A percentile compares a stretch with the other conserved stretches of the same genome.
phyloP scores from a whole-genome alignment of 768 basidiomycete genomes.

The Pulveroboletus sp. region DNA sequence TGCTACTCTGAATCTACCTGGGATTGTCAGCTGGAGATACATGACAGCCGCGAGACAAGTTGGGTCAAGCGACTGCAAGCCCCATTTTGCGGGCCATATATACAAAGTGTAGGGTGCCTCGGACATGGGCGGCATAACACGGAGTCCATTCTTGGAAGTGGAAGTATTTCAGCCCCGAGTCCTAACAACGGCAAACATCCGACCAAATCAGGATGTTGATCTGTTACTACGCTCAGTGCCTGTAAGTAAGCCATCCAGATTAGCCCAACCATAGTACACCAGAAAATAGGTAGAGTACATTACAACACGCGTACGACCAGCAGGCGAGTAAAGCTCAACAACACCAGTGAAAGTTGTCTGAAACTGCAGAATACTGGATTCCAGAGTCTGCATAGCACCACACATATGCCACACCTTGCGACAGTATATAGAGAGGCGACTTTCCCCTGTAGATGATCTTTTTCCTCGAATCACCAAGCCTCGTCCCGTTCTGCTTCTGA shows the following conservation, averaged over 20 bases:
- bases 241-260: background rate
- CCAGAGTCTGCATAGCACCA: too few relatives aligned
- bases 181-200: slow-evolving; percentile 18
- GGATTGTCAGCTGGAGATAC: slow-evolving; percentile 63
- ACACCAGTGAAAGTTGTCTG: background rate
- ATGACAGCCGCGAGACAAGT: slow-evolving; percentile 60
- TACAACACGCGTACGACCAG: too few relatives aligned
- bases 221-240: background rate
- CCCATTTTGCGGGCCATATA: slow-evolving; percentile 68
- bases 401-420: too few relatives aligned
- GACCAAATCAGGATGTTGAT: background rate
- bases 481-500: too few relatives aligned
- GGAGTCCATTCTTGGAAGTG: background rate
- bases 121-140: slow-evolving; percentile 14
- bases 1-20: slow-evolving; percentile 59
- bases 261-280: background rate
- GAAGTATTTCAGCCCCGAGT: slow-evolving; percentile 7
- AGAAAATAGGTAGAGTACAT: too few relatives aligned
- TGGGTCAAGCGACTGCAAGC: slow-evolving; percentile 62
- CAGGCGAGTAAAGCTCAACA: background rate
- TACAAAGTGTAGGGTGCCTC: slow-evolving; percentile 37
- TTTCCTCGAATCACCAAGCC: too few relatives aligned
- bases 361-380: too few relatives aligned
- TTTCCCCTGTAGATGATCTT: too few relatives aligned
- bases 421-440: too few relatives aligned